Base-by-base conservation (phyloP, 2,329 filamentous ascomycete species). In the Aspergillus hortae region DNA sequence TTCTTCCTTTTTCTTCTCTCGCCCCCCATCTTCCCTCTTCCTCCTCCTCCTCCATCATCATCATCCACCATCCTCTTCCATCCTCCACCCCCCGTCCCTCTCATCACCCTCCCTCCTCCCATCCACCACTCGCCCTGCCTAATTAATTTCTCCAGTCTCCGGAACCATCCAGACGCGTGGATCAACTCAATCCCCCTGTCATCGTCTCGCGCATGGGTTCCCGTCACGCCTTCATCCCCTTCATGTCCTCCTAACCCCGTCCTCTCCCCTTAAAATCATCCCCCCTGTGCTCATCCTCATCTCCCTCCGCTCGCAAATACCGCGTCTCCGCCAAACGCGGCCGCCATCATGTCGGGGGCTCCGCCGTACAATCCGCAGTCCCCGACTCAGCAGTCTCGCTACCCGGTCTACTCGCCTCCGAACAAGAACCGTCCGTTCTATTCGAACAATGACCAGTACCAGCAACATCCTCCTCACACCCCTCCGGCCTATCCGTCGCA, bases 311-410 rank as follows among this genome's bases (percentile, higher is more conserved):
- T 10, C 10, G 15, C 19, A 38, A 15, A 19, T 33, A 48, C 62
- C 60, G 64, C 65, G 59, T 56, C 56, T 54, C 57, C 61, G 55
- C 56, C 58, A 62, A 14, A 64, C 61, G 61, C 63, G 63, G 63
- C 27, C 27, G 27, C 61, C 68, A 70, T 60, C 63, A 74, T 74
- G 72, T 67, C 72, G 56, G 72, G 72, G 58, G 69, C 67, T 67
- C 72, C 73, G 57, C 73, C 74, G 53, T 75, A 72, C 59, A 70
- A 71, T 60, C 66, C 70, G 53, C 73, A 73, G 60, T 77, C 74
- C 59, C 73, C 74, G 51, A 71, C 73, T 52, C 72, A 74, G 60
- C 72, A 74, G 60, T 63, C 68, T 51, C 69, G 67, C 49, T 73
- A 68, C 60, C 64, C 70, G 54, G 64, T 65, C 51, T 75, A 75